phyloP scores from a whole-genome alignment of 345 rosid species.

The Eucalyptus tenuipes region DNA sequence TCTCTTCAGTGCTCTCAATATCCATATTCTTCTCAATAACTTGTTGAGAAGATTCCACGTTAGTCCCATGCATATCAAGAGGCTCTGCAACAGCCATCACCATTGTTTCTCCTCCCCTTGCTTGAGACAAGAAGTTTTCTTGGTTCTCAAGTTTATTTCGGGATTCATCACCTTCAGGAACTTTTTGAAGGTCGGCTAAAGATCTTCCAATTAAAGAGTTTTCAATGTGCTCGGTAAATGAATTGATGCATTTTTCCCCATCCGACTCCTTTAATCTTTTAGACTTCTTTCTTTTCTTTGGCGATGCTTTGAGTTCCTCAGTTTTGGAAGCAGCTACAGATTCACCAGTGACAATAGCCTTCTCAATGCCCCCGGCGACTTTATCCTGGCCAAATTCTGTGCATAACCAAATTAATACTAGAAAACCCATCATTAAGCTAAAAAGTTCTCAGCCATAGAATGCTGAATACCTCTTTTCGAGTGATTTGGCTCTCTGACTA shows the following conservation, averaged over 20 bases:
- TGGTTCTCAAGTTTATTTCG: background rate
- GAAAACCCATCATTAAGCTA: background rate
- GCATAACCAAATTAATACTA: background rate
- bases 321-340: background rate
- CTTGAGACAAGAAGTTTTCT: background rate
- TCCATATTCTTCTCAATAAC: background rate
- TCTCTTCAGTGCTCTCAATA: background rate
- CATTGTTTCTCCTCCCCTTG: background rate
- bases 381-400: background rate
- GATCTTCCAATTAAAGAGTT: background rate
- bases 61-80: background rate
- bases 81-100: background rate
- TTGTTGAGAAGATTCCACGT: background rate
- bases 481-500: background rate
- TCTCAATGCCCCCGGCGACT: background rate
- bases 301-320: background rate
- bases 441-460: background rate
- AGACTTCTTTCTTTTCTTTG: constrained; percentile 1
- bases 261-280: background rate
- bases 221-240: background rate
- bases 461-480: background rate
- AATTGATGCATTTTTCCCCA: background rate
- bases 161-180: background rate
- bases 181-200: background rate
- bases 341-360: background rate